Evolutionary conservation across 2,329 filamentous ascomycete species (phyloP).

Genomic region (Botryotinia globosa): DNA sequence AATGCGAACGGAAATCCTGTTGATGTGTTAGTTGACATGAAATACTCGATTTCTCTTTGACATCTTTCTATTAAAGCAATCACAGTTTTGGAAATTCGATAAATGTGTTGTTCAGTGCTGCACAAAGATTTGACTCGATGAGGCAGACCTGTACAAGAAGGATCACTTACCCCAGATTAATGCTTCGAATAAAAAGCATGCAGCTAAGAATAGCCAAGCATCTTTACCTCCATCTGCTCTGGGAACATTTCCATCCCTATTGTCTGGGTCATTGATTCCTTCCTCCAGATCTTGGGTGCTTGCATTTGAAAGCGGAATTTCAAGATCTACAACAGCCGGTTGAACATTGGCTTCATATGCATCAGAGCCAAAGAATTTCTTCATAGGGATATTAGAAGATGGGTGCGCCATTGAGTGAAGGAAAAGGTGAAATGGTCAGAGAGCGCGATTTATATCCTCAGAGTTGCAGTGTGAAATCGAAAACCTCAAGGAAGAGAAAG

Average conservation of each 20-base stretch:
- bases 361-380: background rate
- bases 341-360: background rate
- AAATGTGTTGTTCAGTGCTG: background rate
- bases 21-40: slow-evolving; percentile 1
- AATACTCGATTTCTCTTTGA: background rate
- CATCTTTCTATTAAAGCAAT: background rate
- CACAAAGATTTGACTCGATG: background rate
- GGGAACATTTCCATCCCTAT: slow-evolving; percentile 31
- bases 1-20: slow-evolving; percentile 41
- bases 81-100: background rate
- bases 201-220: slow-evolving; percentile 51
- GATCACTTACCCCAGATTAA: slow-evolving; percentile 49
- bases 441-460: background rate
- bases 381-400: background rate
- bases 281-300: background rate
- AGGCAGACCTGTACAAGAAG: background rate
- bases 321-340: background rate
- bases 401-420: background rate
- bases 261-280: background rate
- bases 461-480: background rate
- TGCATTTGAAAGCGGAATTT: background rate
- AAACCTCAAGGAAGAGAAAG: background rate
- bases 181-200: slow-evolving; percentile 52
- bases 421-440: background rate
- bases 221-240: slow-evolving; percentile 49